phyloP scores from a whole-genome alignment of 2,329 filamentous ascomycete genomes.

The Scytalidium sp. region DNA sequence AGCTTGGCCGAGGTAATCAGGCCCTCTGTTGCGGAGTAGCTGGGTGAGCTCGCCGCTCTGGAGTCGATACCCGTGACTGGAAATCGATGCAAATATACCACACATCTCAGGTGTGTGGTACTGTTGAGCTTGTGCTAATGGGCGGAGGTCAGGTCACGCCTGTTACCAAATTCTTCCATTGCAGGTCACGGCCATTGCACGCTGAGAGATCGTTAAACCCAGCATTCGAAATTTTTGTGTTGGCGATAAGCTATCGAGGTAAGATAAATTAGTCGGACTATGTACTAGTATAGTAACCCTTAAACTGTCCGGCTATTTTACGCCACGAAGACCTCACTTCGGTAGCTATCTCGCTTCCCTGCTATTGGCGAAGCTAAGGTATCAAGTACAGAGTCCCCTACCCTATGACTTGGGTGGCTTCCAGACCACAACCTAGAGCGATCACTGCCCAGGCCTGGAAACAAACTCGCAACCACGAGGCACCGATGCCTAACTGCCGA shows the following conservation, averaged over 20 bases:
- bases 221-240: neutral
- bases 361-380: neutral
- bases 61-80: conserved; percentile 26
- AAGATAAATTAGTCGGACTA: neutral
- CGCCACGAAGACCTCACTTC: neutral
- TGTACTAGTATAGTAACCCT: neutral
- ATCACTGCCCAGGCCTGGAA: neutral
- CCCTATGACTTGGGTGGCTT: neutral
- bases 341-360: neutral
- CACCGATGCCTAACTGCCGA: neutral
- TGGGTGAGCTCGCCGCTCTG: conserved; percentile 36
- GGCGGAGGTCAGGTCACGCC: neutral
- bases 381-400: neutral
- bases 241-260: neutral
- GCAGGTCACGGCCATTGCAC: neutral
- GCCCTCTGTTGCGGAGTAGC: conserved; percentile 54
- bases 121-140: neutral
- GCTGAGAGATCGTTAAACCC: neutral
- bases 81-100: conserved; percentile 55
- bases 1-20: conserved; percentile 52
- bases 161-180: neutral
- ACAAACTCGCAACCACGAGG: neutral
- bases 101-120: conserved; percentile 51
- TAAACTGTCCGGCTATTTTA: neutral
- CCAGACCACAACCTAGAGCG: neutral